Conservation (phyloP, 2,329 filamentous ascomycete genomes). For the Thielaviopsis populi region DNA sequence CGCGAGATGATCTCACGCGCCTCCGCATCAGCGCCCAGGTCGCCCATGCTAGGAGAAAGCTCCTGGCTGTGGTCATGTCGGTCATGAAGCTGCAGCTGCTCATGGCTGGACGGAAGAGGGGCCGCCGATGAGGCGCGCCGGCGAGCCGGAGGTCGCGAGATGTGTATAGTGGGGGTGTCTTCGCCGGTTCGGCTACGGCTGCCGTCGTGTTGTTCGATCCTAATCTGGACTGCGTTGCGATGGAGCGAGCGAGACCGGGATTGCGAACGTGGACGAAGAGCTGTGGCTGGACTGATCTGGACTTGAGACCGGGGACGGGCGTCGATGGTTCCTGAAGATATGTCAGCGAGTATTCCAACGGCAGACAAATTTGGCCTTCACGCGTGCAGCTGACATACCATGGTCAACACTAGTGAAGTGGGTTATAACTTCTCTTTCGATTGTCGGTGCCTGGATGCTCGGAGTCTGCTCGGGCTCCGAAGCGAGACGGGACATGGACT, state of each 20-base stretch:
- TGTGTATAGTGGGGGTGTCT: slow-evolving; percentile 39
- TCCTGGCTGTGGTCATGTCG: slow-evolving; percentile 53
- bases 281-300: slow-evolving; percentile 24
- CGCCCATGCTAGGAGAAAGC: slow-evolving; percentile 23
- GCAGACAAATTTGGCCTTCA: background rate
- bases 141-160: slow-evolving; percentile 20
- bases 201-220: slow-evolving; percentile 30
- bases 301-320: slow-evolving; percentile 27
- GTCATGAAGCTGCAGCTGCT: slow-evolving; percentile 20
- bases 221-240: slow-evolving; percentile 41
- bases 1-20: slow-evolving; percentile 43
- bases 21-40: slow-evolving; percentile 36
- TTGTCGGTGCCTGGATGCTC: slow-evolving; percentile 59
- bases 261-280: slow-evolving; percentile 35
- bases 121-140: slow-evolving; percentile 25
- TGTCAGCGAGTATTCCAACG: slow-evolving; percentile 1
- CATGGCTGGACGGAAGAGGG: slow-evolving; percentile 25
- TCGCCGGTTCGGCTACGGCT: background rate
- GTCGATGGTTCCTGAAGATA: slow-evolving; percentile 11
- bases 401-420: slow-evolving; percentile 80
- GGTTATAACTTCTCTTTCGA: slow-evolving; percentile 79
- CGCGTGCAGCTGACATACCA: slow-evolving; percentile 37
- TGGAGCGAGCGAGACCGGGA: slow-evolving; percentile 34
- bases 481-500: background rate
- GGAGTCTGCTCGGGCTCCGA: slow-evolving; percentile 39